Percentiles rank a stretch among this genome's conserved stretches.
Evolutionary conservation across 2,329 filamentous ascomycete genomes (phyloP).

Genomic region (Akanthomyces muscarius): DNA sequence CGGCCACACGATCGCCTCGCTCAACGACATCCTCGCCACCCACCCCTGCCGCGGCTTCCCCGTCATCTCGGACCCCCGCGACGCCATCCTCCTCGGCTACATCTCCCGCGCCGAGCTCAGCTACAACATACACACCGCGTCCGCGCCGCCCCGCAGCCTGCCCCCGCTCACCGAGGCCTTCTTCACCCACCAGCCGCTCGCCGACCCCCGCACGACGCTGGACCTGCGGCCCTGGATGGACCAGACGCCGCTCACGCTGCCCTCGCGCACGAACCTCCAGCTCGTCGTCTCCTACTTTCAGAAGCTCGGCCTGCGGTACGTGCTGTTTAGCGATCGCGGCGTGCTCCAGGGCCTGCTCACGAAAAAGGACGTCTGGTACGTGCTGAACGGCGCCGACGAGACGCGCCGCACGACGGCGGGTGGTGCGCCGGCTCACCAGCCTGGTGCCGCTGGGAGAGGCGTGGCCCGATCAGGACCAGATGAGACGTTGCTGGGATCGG

Average conservation of each 20-base stretch:
- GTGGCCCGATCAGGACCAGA: slow-evolving; percentile 35
- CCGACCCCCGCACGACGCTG: slow-evolving; percentile 71
- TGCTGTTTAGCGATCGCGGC: slow-evolving; percentile 81
- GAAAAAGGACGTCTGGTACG: slow-evolving; percentile 96
- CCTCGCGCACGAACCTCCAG: slow-evolving; percentile 69
- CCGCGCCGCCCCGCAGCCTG: slow-evolving; percentile 55
- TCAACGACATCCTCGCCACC: slow-evolving; percentile 65
- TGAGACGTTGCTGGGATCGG: slow-evolving; percentile 38
- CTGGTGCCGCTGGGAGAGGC: slow-evolving; percentile 33
- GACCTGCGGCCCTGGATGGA: slow-evolving; percentile 98
- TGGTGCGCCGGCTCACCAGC: too few species aligned
- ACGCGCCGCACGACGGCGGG: slow-evolving; percentile 40
- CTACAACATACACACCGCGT: slow-evolving; percentile 63
- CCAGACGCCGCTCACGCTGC: slow-evolving; percentile 90
- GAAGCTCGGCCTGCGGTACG: slow-evolving; percentile 84
- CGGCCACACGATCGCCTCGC: slow-evolving; percentile 77
- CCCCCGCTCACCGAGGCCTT: slow-evolving; percentile 71
- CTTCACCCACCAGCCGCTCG: slow-evolving; percentile 79
- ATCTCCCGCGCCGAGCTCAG: slow-evolving; percentile 87
- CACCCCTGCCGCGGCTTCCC: slow-evolving; percentile 89
- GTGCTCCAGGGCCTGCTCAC: slow-evolving; percentile 81
- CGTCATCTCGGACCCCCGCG: slow-evolving; percentile 72
- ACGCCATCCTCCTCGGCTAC: slow-evolving; percentile 82
- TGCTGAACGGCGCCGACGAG: slow-evolving; percentile 74
- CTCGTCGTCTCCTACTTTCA: slow-evolving; percentile 93